Evolutionary conservation across 495 filamentous ascomycete genomes (phyloP).

Genomic region (Tuber umbilicatum): DNA sequence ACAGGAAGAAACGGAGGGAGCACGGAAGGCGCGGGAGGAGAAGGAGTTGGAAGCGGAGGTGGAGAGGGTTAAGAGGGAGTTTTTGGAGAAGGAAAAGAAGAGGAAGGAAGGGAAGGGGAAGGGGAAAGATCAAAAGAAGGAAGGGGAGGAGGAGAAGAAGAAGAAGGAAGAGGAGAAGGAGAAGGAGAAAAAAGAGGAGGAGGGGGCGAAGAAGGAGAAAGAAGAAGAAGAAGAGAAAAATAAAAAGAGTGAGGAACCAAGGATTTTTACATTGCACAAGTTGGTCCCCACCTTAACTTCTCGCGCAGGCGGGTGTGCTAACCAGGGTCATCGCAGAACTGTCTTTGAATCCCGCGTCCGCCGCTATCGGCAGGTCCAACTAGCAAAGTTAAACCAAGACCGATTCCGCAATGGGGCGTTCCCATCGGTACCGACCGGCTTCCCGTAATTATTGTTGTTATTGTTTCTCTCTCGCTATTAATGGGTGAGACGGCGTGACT

Average conservation of each 20-base stretch:
- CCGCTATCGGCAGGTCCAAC: conserved; percentile 68
- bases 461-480: neutral
- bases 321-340: conserved; percentile 48
- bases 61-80: conserved; percentile 68
- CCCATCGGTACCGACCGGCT: conserved; percentile 64
- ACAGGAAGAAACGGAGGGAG: conserved; percentile 59
- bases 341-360: conserved; percentile 83
- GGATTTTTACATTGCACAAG: conserved; percentile 83
- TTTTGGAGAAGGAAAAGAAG: conserved; percentile 63
- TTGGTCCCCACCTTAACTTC: conserved; percentile 43
- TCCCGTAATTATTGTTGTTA: neutral
- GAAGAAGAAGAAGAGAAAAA: conserved; percentile 40
- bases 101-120: conserved; percentile 55
- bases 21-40: conserved; percentile 60
- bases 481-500: neutral
- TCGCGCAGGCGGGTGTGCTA: conserved; percentile 27
- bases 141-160: conserved; percentile 46
- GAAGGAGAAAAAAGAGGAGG: conserved; percentile 46
- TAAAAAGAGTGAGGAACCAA: conserved; percentile 46
- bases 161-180: conserved; percentile 53
- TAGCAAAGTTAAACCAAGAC: conserved; percentile 74
- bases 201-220: conserved; percentile 46
- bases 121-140: conserved; percentile 48
- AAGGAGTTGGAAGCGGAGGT: conserved; percentile 56
- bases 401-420: conserved; percentile 70